Evolutionary conservation across 1,284 basidiomycete genomes (phyloP), one percentile per base, ranked within the genome.

Genomic region (Microbotryum lychnidis-dioicae): DNA sequence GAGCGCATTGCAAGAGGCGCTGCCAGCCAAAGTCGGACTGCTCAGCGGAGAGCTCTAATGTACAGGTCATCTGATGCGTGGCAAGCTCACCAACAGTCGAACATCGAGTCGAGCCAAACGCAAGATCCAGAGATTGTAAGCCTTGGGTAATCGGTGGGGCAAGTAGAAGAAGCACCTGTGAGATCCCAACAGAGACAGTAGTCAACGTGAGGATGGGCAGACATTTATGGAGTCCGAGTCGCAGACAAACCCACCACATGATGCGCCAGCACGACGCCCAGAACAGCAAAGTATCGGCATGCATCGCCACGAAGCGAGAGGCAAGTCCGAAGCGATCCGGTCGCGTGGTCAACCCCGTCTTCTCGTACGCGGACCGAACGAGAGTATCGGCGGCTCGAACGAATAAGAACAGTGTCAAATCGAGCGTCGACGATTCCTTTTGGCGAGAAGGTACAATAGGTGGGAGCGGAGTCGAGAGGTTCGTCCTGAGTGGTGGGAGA

Each of bases 341-440:
- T 12, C 37, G 37, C 37, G 37, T 44, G 6, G 56, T 58, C 20
- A 50, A 49, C 5, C 56, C 59, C 8, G 49, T 55, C n/a, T 50
- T 45, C 20, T 61, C 54, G 51, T 65, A 61, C 7, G 52, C 21
- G 1, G 42, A 31, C 0, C 66, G 53, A 3, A 61, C 52, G 6
- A 68, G 29, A 2, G 61, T 57, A 52, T 68, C 66, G 54, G 55
- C 55, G 1, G 73, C 75, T 20, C 76, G 70, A 2, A 77, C 76
- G 46, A 76, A 68, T 7, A 75, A 67, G 54, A 76, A 76, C 42
- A 77, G 72, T 6, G 76, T 76, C 23, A 77, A 62, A 60, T 76
- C 75, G 58, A 77, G 72, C 2, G 76, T 77, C 0, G 74, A 72
- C 16, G 70, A 72, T 49, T 64, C 63, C 21, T 31, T 60, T 23